Evolutionary conservation across 1,139 yeast genomes (phyloP).

Genomic region (Candida dubliniensis): DNA sequence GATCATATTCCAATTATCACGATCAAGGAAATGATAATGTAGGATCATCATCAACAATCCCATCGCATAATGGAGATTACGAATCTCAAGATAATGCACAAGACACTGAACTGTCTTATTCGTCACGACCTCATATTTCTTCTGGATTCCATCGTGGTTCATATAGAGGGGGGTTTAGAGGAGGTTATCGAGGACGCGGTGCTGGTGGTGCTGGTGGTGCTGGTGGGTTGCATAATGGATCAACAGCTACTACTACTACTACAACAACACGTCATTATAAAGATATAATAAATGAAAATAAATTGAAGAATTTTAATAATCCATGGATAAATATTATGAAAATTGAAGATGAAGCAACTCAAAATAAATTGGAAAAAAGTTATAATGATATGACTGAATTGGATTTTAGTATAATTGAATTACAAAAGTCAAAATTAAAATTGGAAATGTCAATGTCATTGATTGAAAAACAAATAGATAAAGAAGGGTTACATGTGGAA

Average conservation of each 20-base stretch:
- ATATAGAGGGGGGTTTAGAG: constrained; percentile 7
- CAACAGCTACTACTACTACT: constrained; percentile 1
- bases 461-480: constrained; percentile 29
- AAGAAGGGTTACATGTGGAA: constrained; percentile 40
- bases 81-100: neutral
- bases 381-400: constrained; percentile 21
- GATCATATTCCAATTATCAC: constrained; percentile 1
- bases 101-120: neutral
- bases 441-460: constrained; percentile 23
- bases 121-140: neutral
- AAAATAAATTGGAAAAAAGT: constrained; percentile 20
- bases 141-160: constrained; percentile 5
- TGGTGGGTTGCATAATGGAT: constrained; percentile 8
- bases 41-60: neutral
- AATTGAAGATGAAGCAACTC: constrained; percentile 23
- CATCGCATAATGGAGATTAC: neutral
- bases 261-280: constrained; percentile 10
- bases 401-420: constrained; percentile 28
- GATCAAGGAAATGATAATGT: constrained; percentile 1
- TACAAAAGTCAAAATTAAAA: constrained; percentile 25
- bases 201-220: constrained; percentile 8
- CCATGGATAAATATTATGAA: constrained; percentile 32
- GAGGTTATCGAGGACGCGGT: constrained; percentile 10
- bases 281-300: constrained; percentile 12
- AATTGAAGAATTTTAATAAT: constrained; percentile 21